These are phyloP conservation scores for Citrullus mucosospermus DNA, from an alignment of 306 rosid species.

Conservation along the genomic window DNA sequence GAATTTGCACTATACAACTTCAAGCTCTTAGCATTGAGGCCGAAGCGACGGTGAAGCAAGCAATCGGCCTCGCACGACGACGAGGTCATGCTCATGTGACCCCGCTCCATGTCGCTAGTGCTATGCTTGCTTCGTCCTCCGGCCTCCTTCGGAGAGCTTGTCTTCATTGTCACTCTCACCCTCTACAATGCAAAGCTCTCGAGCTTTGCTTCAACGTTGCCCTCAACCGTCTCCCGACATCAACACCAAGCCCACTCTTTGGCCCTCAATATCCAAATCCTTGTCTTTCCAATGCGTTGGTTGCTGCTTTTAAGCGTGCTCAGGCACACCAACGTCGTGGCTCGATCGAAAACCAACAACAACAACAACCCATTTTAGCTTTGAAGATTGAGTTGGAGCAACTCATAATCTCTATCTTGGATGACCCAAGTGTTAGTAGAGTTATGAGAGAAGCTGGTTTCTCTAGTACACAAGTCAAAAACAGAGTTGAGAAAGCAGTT, in stretches of 20 bases:
- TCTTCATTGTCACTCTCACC: constrained; percentile 73
- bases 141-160: constrained; percentile 72
- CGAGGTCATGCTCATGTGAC: constrained; percentile 90
- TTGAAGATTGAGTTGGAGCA: constrained; percentile 74
- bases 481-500: constrained; percentile 52
- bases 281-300: constrained; percentile 71
- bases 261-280: constrained; percentile 58
- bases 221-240: constrained; percentile 75
- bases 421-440: constrained; percentile 89
- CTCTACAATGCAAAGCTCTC: constrained; percentile 84
- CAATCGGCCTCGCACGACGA: constrained; percentile 52
- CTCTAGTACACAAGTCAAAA: constrained; percentile 61
- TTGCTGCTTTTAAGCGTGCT: constrained; percentile 86
- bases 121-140: constrained; percentile 68
- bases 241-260: constrained; percentile 48
- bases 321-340: constrained; percentile 95
- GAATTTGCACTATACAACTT: constrained; percentile 51
- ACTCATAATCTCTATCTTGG: constrained; percentile 67
- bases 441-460: constrained; percentile 97
- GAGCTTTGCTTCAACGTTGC: constrained; percentile 94
- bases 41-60: constrained; percentile 57
- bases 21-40: constrained; percentile 68
- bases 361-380: constrained; percentile 41
- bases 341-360: constrained; percentile 70
- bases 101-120: constrained; percentile 88